A percentile compares a stretch with the other conserved stretches of the same genome.
phyloP scores from a whole-genome alignment of 371 early-diverging fungal species.

The Syncephalastrum sp. region DNA sequence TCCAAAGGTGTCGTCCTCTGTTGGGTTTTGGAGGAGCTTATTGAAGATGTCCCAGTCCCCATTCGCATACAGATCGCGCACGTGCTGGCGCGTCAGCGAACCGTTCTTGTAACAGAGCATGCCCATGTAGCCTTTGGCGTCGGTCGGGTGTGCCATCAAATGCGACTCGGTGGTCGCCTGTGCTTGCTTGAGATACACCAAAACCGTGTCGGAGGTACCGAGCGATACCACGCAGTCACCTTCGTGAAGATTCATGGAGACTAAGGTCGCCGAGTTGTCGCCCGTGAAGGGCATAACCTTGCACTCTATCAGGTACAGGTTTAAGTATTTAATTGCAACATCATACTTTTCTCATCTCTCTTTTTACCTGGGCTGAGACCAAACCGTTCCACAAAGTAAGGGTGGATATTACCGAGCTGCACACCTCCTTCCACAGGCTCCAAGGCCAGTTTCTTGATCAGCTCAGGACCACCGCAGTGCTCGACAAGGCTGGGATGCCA shows the following conservation, averaged over 20 bases:
- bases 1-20: constrained; percentile 37
- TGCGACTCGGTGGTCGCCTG: constrained; percentile 56
- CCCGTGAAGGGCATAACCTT: constrained; percentile 73
- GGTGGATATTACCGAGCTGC: constrained; percentile 36
- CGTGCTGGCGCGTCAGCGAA: constrained; percentile 69
- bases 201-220: constrained; percentile 80
- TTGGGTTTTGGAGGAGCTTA: constrained; percentile 25
- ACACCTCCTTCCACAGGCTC: constrained; percentile 42
- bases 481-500: constrained; percentile 54
- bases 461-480: constrained; percentile 42
- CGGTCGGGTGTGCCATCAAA: constrained; percentile 73
- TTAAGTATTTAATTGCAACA: neutral
- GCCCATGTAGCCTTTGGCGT: constrained; percentile 60
- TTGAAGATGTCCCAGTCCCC: constrained; percentile 66
- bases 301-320: constrained; percentile 41
- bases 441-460: constrained; percentile 39
- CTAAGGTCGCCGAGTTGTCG: constrained; percentile 79
- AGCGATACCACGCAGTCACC: constrained; percentile 72
- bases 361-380: constrained; percentile 57
- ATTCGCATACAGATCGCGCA: constrained; percentile 58
- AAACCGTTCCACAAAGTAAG: constrained; percentile 53
- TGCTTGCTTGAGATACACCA: constrained; percentile 60
- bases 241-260: constrained; percentile 58
- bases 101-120: constrained; percentile 88
- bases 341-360: neutral